These are phyloP conservation scores for Quercus tomentella DNA, from an alignment of 331 rosid species.

Conservation along the genomic window DNA sequence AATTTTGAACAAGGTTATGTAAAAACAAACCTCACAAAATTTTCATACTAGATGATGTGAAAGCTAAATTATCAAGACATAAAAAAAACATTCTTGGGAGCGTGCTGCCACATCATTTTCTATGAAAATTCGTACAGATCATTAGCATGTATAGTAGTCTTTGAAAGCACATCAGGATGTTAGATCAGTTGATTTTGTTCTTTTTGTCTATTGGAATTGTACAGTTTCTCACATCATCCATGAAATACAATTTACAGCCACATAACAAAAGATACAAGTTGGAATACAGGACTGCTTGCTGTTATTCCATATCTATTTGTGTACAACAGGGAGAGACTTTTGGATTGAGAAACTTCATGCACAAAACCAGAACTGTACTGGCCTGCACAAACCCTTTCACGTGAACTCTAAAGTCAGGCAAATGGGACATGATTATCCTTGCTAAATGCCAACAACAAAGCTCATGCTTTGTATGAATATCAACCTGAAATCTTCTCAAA, in stretches of 20 bases:
- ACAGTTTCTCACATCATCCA: slow-evolving; percentile 4
- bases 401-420: slow-evolving; percentile 48
- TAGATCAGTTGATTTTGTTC: background rate
- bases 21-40: background rate
- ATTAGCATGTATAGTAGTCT: background rate
- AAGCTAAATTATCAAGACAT: background rate
- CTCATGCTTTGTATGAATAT: slow-evolving; percentile 11
- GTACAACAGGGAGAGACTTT: slow-evolving; percentile 31
- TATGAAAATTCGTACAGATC: background rate
- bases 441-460: slow-evolving; percentile 28
- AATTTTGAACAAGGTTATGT: background rate
- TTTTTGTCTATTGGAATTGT: background rate
- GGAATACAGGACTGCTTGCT: slow-evolving; percentile 1
- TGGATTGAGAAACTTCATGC: slow-evolving; percentile 22
- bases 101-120: background rate
- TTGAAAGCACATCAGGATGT: background rate
- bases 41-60: background rate
- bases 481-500: slow-evolving; percentile 24
- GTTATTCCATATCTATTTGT: slow-evolving; percentile 29
- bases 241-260: slow-evolving; percentile 32
- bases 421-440: slow-evolving; percentile 27
- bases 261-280: slow-evolving; percentile 10
- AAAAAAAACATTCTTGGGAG: too few species aligned
- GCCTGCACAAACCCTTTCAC: slow-evolving; percentile 25
- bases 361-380: slow-evolving; percentile 27